These are phyloP conservation scores for Coniochaeta pulveracea DNA, from an alignment of 2,329 filamentous ascomycete genomes.

Conservation along the genomic window DNA sequence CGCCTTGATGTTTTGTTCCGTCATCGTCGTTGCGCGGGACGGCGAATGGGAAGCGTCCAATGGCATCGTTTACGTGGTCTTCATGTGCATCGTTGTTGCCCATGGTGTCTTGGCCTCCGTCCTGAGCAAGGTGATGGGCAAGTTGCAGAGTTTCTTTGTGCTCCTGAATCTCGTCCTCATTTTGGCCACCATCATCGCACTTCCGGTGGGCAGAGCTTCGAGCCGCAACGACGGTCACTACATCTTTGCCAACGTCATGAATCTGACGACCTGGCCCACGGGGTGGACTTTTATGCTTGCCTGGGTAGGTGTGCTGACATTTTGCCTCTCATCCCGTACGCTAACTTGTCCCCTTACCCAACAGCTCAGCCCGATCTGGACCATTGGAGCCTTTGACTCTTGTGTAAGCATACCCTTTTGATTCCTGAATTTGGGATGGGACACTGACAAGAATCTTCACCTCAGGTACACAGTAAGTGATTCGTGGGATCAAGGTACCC, in stretches of 20 bases:
- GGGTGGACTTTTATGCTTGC: slow-evolving; percentile 49
- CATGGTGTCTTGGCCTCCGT: slow-evolving; percentile 43
- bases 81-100: slow-evolving; percentile 37
- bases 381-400: slow-evolving; percentile 43
- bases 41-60: slow-evolving; percentile 44
- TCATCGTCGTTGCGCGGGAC: slow-evolving; percentile 44
- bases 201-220: slow-evolving; percentile 35
- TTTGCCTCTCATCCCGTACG: no score
- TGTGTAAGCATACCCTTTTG: slow-evolving; percentile 37
- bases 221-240: slow-evolving; percentile 30
- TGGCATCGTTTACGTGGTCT: slow-evolving; percentile 45
- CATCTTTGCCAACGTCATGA: slow-evolving; percentile 45
- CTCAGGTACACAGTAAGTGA: slow-evolving; percentile 11
- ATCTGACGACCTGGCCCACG: slow-evolving; percentile 45
- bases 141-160: slow-evolving; percentile 39
- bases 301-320: no score
- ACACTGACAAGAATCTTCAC: no score
- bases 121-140: slow-evolving; percentile 44
- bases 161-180: slow-evolving; percentile 43
- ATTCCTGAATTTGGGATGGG: no score
- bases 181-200: slow-evolving; percentile 40
- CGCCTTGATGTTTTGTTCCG: slow-evolving; percentile 45
- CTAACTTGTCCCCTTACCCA: not conserved
- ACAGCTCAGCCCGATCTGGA: slow-evolving; percentile 53
- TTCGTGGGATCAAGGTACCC: no score